phyloP scores from a whole-genome alignment of 2,329 filamentous ascomycete species.

The Xylaria sp. region DNA sequence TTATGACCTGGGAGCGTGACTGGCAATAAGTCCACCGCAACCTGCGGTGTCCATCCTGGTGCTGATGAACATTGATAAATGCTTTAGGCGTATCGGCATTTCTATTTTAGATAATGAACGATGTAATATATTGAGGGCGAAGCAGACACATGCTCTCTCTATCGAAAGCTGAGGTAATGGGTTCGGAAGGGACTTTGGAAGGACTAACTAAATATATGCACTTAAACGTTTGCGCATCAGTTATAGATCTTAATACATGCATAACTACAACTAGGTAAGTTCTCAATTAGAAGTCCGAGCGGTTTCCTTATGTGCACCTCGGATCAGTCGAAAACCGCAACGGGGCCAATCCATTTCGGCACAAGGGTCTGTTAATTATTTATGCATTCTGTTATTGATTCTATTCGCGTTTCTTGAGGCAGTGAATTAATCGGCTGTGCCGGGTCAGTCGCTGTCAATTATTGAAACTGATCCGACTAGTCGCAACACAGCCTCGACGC shows the following conservation, averaged over 20 bases:
- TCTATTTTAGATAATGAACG: no score
- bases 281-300: no score
- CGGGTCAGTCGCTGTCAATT: background rate
- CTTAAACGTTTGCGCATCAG: background rate
- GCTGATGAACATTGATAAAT: background rate
- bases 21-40: background rate
- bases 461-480: background rate
- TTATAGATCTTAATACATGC: background rate
- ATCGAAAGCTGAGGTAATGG: background rate
- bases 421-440: background rate
- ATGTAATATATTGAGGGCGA: no score
- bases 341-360: background rate
- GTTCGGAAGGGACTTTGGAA: background rate
- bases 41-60: background rate
- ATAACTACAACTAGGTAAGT: no score
- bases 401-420: background rate
- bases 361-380: background rate
- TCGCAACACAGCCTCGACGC: slow-evolving; percentile 8
- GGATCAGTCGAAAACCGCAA: no score
- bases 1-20: background rate
- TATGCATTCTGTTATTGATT: background rate
- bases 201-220: background rate
- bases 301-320: no score
- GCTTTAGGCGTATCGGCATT: no score
- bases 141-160: background rate